Conservation (phyloP, 495 filamentous ascomycete species). For the Recurvomyces mirabilis region DNA sequence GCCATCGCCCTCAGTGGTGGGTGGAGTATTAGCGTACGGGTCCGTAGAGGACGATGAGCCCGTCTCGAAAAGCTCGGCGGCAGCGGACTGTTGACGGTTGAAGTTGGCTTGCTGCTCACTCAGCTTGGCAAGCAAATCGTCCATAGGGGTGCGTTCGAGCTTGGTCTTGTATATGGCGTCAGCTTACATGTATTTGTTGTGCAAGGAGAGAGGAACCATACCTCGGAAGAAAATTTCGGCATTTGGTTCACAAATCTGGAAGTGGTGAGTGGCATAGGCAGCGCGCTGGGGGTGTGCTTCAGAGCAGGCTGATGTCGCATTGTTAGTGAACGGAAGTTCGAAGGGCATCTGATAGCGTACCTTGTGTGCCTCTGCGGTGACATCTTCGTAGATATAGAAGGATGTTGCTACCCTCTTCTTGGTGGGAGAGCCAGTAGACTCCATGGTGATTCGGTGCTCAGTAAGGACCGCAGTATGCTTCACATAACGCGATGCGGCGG, state of each 20-base stretch:
- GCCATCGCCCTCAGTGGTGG: conserved; percentile 32
- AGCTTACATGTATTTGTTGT: background rate
- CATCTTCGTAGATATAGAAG: conserved; percentile 19
- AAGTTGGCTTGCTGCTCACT: conserved; percentile 53
- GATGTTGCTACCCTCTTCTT: conserved; percentile 11
- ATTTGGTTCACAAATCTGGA: conserved; percentile 35
- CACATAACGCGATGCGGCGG: background rate
- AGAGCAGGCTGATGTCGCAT: conserved; percentile 1
- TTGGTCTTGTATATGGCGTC: too few relatives aligned
- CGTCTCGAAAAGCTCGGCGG: conserved; percentile 7
- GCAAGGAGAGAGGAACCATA: background rate
- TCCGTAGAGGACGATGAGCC: conserved; percentile 41
- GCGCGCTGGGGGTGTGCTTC: conserved; percentile 11
- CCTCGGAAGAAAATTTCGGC: background rate
- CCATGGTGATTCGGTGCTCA: background rate
- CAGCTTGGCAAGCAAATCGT: conserved; percentile 54
- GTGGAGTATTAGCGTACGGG: conserved; percentile 35
- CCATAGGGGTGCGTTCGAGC: conserved; percentile 35
- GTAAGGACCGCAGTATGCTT: background rate
- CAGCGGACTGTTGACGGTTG: conserved; percentile 34
- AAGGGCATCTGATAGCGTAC: conserved; percentile 3
- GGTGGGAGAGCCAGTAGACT: conserved; percentile 8
- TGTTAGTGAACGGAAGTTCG: background rate
- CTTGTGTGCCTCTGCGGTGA: background rate
- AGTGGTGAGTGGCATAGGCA: conserved; percentile 25